Conservation (phyloP, 169 alveolate species). For the Cryptosporidium ryanae region DNA sequence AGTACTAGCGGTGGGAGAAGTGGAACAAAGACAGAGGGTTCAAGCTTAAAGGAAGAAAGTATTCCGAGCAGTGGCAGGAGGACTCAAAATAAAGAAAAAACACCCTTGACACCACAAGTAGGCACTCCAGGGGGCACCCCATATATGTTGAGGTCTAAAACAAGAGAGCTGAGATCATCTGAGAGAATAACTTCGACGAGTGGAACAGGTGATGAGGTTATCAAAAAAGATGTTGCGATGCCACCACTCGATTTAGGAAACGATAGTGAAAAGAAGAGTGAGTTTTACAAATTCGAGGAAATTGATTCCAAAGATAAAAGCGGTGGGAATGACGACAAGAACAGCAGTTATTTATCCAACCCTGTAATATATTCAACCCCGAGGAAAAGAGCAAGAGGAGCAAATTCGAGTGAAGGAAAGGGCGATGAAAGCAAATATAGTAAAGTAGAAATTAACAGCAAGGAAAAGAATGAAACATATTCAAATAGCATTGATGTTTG, state of each 20-base stretch:
- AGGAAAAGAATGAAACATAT: not conserved
- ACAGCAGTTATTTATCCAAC: not conserved
- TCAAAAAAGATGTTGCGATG: constrained; percentile 21
- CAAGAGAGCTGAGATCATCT: constrained; percentile 19
- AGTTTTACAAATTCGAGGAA: constrained; percentile 8
- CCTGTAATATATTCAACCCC: constrained; percentile 39
- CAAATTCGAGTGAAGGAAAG: not conserved
- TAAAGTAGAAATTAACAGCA: not conserved
- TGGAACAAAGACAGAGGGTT: not conserved
- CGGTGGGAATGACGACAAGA: too few relatives aligned
- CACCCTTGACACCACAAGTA: constrained; percentile 16
- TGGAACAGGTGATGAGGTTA: not conserved
- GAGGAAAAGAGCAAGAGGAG: constrained; percentile 6
- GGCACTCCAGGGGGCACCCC: constrained; percentile 75
- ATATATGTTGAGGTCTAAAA: constrained; percentile 42
- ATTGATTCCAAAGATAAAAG: not conserved
- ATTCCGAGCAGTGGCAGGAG: not conserved
- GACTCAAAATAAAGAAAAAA: not conserved
- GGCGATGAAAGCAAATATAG: not conserved
- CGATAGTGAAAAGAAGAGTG: constrained; percentile 13
- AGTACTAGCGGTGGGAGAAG: constrained; percentile 12
- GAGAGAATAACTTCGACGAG: not conserved
- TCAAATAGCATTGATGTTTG: not conserved
- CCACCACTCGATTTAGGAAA: constrained; percentile 56
- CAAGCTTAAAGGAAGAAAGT: not conserved